Evolutionary conservation across 78 protist species (phyloP), one percentile per base, ranked within the genome.

Genomic region (Planoprotostelium fungivorum): DNA sequence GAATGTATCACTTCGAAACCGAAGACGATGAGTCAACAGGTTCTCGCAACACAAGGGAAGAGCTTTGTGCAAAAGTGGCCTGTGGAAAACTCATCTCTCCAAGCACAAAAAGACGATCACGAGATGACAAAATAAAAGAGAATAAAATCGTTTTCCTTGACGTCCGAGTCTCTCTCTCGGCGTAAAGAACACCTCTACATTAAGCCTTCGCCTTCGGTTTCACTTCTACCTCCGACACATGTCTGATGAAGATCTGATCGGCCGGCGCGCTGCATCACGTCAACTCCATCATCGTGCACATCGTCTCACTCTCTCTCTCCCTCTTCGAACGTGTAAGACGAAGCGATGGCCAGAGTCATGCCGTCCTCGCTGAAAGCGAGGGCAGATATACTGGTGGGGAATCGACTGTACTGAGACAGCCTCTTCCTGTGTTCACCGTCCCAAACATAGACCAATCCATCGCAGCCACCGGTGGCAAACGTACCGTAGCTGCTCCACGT

Each of bases 401-500:
- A 97, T 35, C 36, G 29, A 73, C 73, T 90, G 23, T 91, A 39
- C 88, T 89, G 94, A 35, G 87, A 90, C 84, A 94, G 84, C 83
- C 94, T 93, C 94, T 95, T 96, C 88, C 93, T 90, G 92, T 93
- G 90, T 29, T 34, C 89, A 51, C 94, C 95, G 88, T 98, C 98
- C 99, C 99, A 98, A 29, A 94, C 88, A 73, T 89, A 90, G 63
- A 98, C 98, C 38, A 87, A 83, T 35, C 97, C 98, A 84, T 98
- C 99, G 88, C 97, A 93, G 0, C 99, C 99, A 39, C 99, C 99
- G n/a, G 99, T 97, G 29, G 99, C 99, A 86, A 98, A 97, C 25
- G 98, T 97, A 25, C 98, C 98, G 86, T 88, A 39, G 1, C 90
- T 91, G 84, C 35, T 16, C 5, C 16, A 5, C 5, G 37, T 0